These are phyloP conservation scores for Candolleomyces eurysporus DNA, from an alignment of 768 basidiomycete species.

Conservation along the genomic window DNA sequence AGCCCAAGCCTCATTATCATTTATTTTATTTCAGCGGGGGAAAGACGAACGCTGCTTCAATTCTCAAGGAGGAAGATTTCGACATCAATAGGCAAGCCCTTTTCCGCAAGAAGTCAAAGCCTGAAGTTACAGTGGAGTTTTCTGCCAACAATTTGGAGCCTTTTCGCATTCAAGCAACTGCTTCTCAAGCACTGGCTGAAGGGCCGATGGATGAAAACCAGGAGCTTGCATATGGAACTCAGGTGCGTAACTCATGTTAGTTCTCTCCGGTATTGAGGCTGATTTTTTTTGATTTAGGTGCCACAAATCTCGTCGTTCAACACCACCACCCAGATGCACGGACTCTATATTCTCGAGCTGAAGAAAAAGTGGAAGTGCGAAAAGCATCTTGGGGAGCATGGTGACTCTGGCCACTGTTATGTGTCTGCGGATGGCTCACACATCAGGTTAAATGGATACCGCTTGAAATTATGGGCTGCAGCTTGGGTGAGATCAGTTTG, in stretches of 20 bases:
- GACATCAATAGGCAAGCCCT: not conserved
- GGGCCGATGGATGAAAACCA: not conserved
- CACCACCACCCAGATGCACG: constrained; percentile 9
- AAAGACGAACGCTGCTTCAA: not conserved
- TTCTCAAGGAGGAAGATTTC: not conserved
- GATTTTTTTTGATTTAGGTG: not conserved
- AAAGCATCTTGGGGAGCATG: constrained; percentile 15
- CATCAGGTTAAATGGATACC: constrained; percentile 9
- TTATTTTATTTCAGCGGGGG: not conserved
- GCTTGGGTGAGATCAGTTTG: constrained; percentile 6
- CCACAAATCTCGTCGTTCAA: constrained; percentile 8
- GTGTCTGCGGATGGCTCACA: constrained; percentile 9
- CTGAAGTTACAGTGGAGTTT: not conserved
- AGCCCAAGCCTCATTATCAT: no score
- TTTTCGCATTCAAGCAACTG: not conserved
- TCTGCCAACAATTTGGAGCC: not conserved
- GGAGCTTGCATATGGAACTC: not conserved
- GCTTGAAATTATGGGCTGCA: constrained; percentile 12
- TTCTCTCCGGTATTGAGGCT: not conserved
- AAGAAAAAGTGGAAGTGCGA: constrained; percentile 16
- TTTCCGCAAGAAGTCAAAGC: not conserved
- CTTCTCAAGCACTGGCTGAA: not conserved
- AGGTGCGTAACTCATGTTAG: not conserved
- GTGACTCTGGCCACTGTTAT: constrained; percentile 14
- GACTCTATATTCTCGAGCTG: constrained; percentile 10